These are phyloP conservation scores for Termitomyces heimii DNA, from an alignment of 768 basidiomycete genomes.

Conservation along the genomic window DNA sequence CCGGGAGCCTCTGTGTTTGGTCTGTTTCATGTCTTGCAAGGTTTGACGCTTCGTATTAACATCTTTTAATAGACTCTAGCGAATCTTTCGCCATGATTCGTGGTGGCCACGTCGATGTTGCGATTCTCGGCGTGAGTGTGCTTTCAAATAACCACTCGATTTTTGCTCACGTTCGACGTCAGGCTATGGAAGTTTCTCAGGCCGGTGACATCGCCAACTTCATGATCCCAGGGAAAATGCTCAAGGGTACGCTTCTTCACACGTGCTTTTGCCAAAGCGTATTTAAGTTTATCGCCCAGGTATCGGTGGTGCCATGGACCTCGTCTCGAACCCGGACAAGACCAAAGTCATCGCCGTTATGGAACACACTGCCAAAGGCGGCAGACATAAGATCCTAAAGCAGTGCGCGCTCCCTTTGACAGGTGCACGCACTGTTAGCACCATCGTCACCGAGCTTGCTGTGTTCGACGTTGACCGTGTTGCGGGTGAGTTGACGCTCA, in stretches of 20 bases:
- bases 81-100: conserved; percentile 98
- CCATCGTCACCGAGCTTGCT: conserved; percentile 89
- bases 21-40: conserved; percentile 24
- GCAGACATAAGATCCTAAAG: conserved; percentile 81
- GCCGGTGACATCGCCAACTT: conserved; percentile 95
- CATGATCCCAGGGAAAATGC: conserved; percentile 95
- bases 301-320: conserved; percentile 95
- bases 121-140: conserved; percentile 83
- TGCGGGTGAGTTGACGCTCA: conserved; percentile 66
- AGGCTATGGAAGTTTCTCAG: conserved; percentile 95
- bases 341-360: conserved; percentile 88
- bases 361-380: conserved; percentile 90
- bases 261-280: not conserved
- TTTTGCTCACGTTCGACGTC: conserved; percentile 1
- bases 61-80: conserved; percentile 56
- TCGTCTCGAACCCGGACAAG: conserved; percentile 93
- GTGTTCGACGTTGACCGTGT: conserved; percentile 85
- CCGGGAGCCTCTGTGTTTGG: conserved; percentile 92
- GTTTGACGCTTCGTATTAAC: not conserved
- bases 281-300: conserved; percentile 34
- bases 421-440: conserved; percentile 82
- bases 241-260: conserved; percentile 49
- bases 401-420: conserved; percentile 83
- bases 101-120: conserved; percentile 90
- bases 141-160: conserved; percentile 65